Conservation (phyloP, 2,329 filamentous ascomycete genomes). For the Colletotrichum falcatum region DNA sequence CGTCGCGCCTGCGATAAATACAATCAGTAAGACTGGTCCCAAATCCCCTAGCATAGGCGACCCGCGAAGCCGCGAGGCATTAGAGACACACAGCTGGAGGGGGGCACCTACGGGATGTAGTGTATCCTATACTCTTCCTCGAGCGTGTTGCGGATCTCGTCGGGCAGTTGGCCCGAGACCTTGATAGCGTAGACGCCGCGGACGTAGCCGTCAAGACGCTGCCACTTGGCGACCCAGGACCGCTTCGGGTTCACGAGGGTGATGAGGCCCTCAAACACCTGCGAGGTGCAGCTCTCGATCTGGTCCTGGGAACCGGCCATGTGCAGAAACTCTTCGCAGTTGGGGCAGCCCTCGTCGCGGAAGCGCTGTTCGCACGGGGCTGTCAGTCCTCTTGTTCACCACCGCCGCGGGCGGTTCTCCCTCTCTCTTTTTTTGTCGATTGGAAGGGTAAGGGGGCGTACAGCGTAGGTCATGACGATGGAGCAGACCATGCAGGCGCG, state of each 20-base stretch:
- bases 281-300: conserved; percentile 93
- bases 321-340: conserved; percentile 93
- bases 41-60: neutral
- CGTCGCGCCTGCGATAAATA: conserved; percentile 60
- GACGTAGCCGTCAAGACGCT: conserved; percentile 89
- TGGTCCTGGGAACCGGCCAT: conserved; percentile 82
- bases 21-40: conserved; percentile 26
- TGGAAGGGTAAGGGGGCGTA: conserved; percentile 54
- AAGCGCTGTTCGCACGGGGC: conserved; percentile 72
- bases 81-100: neutral
- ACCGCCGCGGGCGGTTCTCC: neutral
- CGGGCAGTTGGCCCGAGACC: conserved; percentile 83
- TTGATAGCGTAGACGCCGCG: conserved; percentile 94
- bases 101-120: conserved; percentile 72
- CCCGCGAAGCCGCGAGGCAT: neutral
- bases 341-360: conserved; percentile 88
- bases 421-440: neutral
- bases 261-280: conserved; percentile 95
- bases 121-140: conserved; percentile 73
- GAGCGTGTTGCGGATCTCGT: conserved; percentile 70
- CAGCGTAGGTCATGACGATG: conserved; percentile 85
- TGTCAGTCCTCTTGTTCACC: neutral
- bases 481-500: conserved; percentile 99
- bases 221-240: conserved; percentile 98
- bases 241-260: conserved; percentile 82